These are phyloP conservation scores for Plenodomus lindquistii DNA, from an alignment of 2,329 filamentous ascomycete species.

Conservation along the genomic window DNA sequence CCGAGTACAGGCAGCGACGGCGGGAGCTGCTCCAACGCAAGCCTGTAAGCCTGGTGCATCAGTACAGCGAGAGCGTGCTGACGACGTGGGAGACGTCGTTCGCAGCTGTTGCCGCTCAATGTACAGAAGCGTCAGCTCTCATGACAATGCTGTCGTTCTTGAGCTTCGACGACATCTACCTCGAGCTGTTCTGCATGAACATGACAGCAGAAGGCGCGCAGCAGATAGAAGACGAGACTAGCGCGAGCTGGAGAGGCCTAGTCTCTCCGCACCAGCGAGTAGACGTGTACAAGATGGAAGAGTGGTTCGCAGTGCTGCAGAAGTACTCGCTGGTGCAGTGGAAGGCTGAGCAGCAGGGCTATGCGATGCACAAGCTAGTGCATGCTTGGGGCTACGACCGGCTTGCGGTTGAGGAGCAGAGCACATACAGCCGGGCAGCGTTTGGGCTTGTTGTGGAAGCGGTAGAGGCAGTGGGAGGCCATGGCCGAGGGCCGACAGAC, in stretches of 20 bases:
- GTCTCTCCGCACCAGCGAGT: too few species aligned
- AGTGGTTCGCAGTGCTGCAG: too few species aligned
- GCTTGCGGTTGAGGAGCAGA: too few species aligned
- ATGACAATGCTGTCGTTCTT: constrained; percentile 9
- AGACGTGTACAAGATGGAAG: too few species aligned
- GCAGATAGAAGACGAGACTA: background rate
- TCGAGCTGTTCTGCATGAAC: constrained; percentile 6
- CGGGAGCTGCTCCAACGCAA: constrained; percentile 15
- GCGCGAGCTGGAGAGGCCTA: background rate
- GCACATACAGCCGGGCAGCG: too few species aligned
- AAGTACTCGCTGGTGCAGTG: too few species aligned
- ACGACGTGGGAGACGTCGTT: constrained; percentile 26
- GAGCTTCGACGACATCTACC: constrained; percentile 15
- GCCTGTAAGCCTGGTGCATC: constrained; percentile 14
- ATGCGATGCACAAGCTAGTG: too few species aligned
- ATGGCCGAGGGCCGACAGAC: too few species aligned
- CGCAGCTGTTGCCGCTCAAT: constrained; percentile 11
- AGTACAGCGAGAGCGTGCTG: constrained; percentile 28
- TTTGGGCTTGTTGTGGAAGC: too few species aligned
- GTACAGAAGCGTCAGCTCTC: constrained; percentile 15
- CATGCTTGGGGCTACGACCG: too few species aligned
- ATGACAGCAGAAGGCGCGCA: background rate
- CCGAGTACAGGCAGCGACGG: constrained; percentile 16
- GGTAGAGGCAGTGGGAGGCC: too few species aligned
- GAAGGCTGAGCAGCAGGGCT: too few species aligned